A percentile compares a stretch with the other conserved stretches of the same genome.
Evolutionary conservation across 331 rosid genomes (phyloP).

Genomic region (Cydonia oblonga): DNA sequence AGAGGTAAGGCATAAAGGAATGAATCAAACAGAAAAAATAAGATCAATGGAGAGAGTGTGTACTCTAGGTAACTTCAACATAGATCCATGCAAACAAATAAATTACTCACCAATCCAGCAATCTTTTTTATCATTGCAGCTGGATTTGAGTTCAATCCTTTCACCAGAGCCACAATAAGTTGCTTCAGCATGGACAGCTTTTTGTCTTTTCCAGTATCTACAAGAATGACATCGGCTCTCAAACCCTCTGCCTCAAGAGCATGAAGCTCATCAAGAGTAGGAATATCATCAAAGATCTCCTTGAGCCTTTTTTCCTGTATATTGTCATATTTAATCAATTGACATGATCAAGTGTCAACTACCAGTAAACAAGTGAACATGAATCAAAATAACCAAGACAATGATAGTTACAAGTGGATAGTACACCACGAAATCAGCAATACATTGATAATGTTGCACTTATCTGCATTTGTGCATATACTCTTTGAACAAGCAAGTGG

Average conservation of each 20-base stretch:
- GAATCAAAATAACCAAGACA: not conserved
- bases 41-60: not conserved
- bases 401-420: not conserved
- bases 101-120: slow-evolving; percentile 73
- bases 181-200: slow-evolving; percentile 90
- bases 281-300: slow-evolving; percentile 74
- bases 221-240: slow-evolving; percentile 76
- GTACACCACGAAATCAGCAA: not conserved
- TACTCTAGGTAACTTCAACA: not conserved
- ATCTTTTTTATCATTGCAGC: slow-evolving; percentile 90
- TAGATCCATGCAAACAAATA: not conserved
- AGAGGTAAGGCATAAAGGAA: not conserved
- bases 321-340: slow-evolving; percentile 12
- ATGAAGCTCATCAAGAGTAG: slow-evolving; percentile 81
- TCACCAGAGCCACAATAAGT: slow-evolving; percentile 65
- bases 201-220: slow-evolving; percentile 80
- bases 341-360: not conserved
- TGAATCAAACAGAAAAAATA: not conserved
- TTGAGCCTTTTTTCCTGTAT: slow-evolving; percentile 78
- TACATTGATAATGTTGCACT: not conserved
- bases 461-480: not conserved
- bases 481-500: not conserved
- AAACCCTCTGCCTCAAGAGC: slow-evolving; percentile 70
- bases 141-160: slow-evolving; percentile 84
- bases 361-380: not conserved